phyloP scores from a whole-genome alignment of 2,329 filamentous ascomycete genomes.

The Trichoderma citrinoviride region DNA sequence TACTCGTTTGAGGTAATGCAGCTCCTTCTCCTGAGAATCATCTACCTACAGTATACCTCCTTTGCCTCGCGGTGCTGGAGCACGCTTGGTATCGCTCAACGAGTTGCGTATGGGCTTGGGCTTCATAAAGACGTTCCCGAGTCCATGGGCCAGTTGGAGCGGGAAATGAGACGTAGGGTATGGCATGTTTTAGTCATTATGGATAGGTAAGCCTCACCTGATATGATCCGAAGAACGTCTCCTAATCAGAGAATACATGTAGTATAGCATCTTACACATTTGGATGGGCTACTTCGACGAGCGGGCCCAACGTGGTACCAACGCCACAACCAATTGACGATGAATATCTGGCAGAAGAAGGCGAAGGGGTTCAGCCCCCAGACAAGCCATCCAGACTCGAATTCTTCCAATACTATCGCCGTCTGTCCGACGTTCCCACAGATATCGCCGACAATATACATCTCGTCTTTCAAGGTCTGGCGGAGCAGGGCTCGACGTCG shows the following conservation, averaged over 20 bases:
- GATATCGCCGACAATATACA: conserved; percentile 3
- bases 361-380: not conserved
- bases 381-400: not conserved
- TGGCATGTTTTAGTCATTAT: conserved; percentile 1
- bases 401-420: not conserved
- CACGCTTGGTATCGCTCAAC: conserved; percentile 9
- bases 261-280: conserved; percentile 14
- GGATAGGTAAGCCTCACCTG: not conserved
- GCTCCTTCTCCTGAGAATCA: not conserved
- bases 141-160: conserved; percentile 1
- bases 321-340: conserved; percentile 7
- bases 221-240: too few relatives aligned
- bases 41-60: conserved; percentile 9
- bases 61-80: conserved; percentile 18
- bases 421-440: conserved; percentile 1
- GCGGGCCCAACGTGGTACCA: not conserved
- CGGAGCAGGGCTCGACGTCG: not conserved
- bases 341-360: not conserved
- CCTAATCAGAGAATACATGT: not conserved
- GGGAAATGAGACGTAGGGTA: conserved; percentile 15
- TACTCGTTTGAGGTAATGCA: conserved; percentile 1
- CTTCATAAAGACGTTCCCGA: not conserved
- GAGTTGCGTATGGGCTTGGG: conserved; percentile 7
- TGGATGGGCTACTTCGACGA: not conserved
- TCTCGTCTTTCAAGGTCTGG: not conserved